Evolutionary conservation across 1,139 yeast species (phyloP), one percentile per base, ranked within the genome.

Genomic region (Scheffersomyces quercinus): DNA sequence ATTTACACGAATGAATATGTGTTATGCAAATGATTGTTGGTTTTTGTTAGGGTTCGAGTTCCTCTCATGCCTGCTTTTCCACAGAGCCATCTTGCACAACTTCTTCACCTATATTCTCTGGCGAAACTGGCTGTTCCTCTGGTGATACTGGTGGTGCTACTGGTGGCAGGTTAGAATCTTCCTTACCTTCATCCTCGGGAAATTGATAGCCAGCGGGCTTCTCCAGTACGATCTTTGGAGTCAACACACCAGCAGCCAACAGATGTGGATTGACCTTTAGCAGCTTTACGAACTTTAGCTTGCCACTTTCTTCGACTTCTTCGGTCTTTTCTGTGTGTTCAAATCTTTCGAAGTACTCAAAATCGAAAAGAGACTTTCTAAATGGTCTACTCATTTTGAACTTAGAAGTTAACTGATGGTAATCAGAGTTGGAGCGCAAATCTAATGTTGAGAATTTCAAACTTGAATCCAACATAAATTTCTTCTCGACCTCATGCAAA

Each of bases 291-390:
- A 7, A 14, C 13, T 31, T 31, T 11, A 24, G 24, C 11, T 31
- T n/a, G 9, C 15, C 35, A 11, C 34, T 16, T 10, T 7, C 15
- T 5, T 15, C 35, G 12, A 14, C 10, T 11, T 10, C 8, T 4
- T 10, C 32, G 9, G 32, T 26, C 12, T 35, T 29, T n/a, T 41
- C 43, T 14, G 33, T 46, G 34, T 53, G 54, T 28, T 51, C 42
- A 28, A 37, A 30, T 10, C 65, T 51, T 39, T 62, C 68, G 40
- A 53, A 51, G 36, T 60, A 53, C 43, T 62, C 69, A 44, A 51
- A 67, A 40, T 66, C 72, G 45, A 53, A 67, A 36, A 65, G 56
- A 4, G 65, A 54, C 44, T 60, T 64, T 41, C 67, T 57, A 36
- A 66, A 53, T 3, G 72, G 68, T 38, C 49, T 53, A 10, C 60